Conservation (phyloP, 2,329 filamentous ascomycete species). For the Colletotrichum eleusines region DNA sequence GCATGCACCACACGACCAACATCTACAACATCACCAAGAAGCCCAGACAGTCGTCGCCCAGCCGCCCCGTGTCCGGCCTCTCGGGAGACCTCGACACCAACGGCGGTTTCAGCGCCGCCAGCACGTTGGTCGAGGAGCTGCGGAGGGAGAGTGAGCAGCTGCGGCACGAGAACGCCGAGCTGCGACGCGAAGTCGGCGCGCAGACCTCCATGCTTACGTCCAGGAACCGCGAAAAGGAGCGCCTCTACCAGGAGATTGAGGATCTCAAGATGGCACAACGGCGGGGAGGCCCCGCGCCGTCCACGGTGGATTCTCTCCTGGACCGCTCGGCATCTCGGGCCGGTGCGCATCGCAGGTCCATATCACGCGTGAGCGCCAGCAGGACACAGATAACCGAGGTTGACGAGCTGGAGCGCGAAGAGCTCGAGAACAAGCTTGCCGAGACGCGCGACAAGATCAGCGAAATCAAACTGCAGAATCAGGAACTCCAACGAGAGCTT, state of each 20-base stretch:
- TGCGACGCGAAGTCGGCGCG: constrained; percentile 91
- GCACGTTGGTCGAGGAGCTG: constrained; percentile 82
- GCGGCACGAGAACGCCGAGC: constrained; percentile 90
- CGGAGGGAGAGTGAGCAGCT: constrained; percentile 78
- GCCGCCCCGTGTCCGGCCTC: constrained; percentile 62
- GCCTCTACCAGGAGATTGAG: constrained; percentile 96
- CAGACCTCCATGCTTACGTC: constrained; percentile 98
- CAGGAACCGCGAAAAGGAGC: constrained; percentile 92
- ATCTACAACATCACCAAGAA: constrained; percentile 75
- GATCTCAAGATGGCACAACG: constrained; percentile 91
- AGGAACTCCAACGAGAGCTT: constrained; percentile 86
- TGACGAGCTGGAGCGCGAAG: constrained; percentile 85
- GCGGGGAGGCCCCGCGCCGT: constrained; percentile 71
- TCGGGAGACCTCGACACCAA: constrained; percentile 65
- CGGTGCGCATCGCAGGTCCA: constrained; percentile 74
- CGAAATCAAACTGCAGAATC: constrained; percentile 87
- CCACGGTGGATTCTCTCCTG: constrained; percentile 88
- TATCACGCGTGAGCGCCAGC: constrained; percentile 80
- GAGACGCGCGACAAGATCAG: constrained; percentile 89
- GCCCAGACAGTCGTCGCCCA: constrained; percentile 60
- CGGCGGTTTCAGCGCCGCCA: constrained; percentile 68
- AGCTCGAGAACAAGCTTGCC: constrained; percentile 85
- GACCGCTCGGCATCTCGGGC: constrained; percentile 94
- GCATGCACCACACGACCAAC: constrained; percentile 71
- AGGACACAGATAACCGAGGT: constrained; percentile 67